Evolutionary conservation across 2,329 filamentous ascomycete genomes (phyloP), one percentile per base, ranked within the genome.

Genomic region (Lecanicillium sp.): DNA sequence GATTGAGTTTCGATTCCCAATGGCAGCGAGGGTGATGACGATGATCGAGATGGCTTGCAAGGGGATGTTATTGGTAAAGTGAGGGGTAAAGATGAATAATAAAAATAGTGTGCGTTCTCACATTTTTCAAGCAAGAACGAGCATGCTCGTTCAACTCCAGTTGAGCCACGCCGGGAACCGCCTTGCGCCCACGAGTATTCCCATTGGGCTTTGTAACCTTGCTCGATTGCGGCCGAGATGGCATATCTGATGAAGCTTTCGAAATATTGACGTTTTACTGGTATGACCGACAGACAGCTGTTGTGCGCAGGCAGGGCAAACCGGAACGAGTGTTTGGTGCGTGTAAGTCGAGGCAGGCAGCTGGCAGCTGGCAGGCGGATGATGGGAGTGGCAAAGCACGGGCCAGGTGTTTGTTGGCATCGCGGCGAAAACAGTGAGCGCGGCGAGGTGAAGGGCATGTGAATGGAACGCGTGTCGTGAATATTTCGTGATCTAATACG

Each of bases 91-190:
- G 29, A 35, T 12, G 26, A 19, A 37, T 29, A 19, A 37, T 29
- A 20, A 11, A 24, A 33, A 12, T 20, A 40, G 24, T 15, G n/a
- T 27, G n/a, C n/a, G n/a, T 9, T 7, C 26, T 42, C 19, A 44
- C 36, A 14, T 26, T 42, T 6, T 36, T 44, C 27, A 51, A 43
- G 11, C 45, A 27, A 30, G 51, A 44, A 23, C 48, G 44, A 6
- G 52, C 55, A 30, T 58, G 56, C 26, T 59, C 56, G 44, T 68
- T 62, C 17, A 64, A 58, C 44, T 67, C 63, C 38, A 65, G 59
- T 10, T 63, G 61, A 15, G 55, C 54, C 7, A 44, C 39, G 24
- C 44, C 51, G 2, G 53, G 45, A 47, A 67, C 54, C n/a, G 60
- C 51, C 10, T 36, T 48, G 15, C 45, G 37, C 21, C 20, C 11